Percentiles rank a stretch among this genome's conserved stretches.
These are phyloP conservation scores for Globisporangium viniferum DNA, from an alignment of 352 stramenopile genomes.

Conservation along the genomic window DNA sequence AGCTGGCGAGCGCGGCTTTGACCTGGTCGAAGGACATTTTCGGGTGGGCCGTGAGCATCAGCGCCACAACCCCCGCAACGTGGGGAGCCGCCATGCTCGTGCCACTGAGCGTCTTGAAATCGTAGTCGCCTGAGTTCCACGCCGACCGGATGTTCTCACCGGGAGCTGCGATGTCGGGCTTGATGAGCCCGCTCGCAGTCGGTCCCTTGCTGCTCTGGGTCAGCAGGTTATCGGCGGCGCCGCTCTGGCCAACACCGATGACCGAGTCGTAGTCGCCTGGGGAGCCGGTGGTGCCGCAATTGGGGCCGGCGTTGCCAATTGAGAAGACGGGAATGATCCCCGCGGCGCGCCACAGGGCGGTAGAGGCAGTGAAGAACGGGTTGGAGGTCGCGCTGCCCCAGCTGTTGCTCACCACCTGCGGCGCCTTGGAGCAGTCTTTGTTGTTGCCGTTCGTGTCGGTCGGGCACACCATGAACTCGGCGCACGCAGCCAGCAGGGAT, in stretches of 20 bases:
- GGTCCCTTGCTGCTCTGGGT: slow-evolving; percentile 2
- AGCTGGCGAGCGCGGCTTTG: neutral
- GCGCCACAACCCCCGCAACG: no score
- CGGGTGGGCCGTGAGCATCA: neutral
- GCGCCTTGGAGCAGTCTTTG: slow-evolving; percentile 22
- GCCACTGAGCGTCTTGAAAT: slow-evolving; percentile 6
- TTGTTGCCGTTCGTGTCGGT: slow-evolving; percentile 16
- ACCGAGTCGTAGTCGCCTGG: neutral
- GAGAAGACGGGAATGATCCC: neutral
- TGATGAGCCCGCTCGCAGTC: neutral
- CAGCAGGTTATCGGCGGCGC: neutral
- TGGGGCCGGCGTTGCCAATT: neutral
- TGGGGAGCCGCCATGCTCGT: slow-evolving; percentile 24
- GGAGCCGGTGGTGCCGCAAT: neutral
- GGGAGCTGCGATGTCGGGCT: neutral
- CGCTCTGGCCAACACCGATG: neutral
- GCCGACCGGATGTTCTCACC: neutral
- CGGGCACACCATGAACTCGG: slow-evolving; percentile 28
- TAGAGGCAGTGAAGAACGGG: neutral
- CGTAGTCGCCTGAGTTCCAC: neutral
- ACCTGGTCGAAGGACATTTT: neutral
- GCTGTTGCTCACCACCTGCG: slow-evolving; percentile 27
- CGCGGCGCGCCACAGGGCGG: neutral
- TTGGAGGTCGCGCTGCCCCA: slow-evolving; percentile 9
- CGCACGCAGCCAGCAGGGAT: slow-evolving; percentile 16